Evolutionary conservation across 305 asterid species (phyloP).

Genomic region (Rubia peregrina): DNA sequence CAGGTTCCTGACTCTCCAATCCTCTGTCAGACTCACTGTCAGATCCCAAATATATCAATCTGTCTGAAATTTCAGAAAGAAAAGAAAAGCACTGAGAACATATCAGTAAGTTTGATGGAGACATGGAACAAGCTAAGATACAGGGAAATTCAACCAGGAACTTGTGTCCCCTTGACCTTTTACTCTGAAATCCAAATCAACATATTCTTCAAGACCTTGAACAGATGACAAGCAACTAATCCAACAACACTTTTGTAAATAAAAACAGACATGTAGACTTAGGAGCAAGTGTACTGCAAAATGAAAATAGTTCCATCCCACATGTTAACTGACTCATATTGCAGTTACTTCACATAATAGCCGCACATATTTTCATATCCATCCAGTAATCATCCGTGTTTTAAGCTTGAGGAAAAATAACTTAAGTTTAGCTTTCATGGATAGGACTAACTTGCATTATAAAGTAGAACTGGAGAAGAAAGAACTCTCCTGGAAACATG

Average conservation of each 20-base stretch:
- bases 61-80: constrained; percentile 30
- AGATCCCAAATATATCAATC: constrained; percentile 59
- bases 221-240: background rate
- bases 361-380: background rate
- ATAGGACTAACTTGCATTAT: background rate
- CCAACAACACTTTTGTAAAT: background rate
- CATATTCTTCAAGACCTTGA: background rate
- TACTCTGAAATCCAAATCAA: background rate
- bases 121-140: background rate
- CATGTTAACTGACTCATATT: background rate
- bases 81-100: constrained; percentile 8
- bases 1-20: constrained; percentile 24
- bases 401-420: background rate
- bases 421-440: background rate
- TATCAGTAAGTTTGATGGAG: constrained; percentile 1
- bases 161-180: background rate
- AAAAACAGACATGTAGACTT: background rate
- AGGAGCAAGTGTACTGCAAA: background rate
- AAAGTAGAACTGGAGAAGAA: background rate
- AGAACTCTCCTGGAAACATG: background rate
- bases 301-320: background rate
- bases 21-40: constrained; percentile 55
- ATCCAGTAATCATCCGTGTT: background rate
- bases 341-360: background rate
- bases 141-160: background rate